phyloP scores from a whole-genome alignment of 352 stramenopile species.

The Phytophthora cajani region DNA sequence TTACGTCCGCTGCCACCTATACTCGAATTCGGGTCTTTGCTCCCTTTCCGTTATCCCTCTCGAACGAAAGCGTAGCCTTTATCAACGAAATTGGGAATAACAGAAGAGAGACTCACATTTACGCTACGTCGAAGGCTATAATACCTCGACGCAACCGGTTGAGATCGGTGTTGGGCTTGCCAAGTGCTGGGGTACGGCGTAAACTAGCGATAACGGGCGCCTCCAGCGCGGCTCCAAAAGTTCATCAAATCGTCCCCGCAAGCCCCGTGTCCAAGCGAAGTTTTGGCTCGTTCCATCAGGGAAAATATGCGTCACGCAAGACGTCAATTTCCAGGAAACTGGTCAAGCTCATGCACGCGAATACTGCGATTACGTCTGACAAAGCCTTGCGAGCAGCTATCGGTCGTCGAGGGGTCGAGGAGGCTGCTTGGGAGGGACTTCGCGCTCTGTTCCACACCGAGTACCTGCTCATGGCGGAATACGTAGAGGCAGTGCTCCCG shows the following conservation, averaged over 20 bases:
- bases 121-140: neutral
- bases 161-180: neutral
- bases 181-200: neutral
- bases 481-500: neutral
- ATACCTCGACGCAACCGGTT: neutral
- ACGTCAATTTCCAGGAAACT: neutral
- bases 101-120: neutral
- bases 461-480: neutral
- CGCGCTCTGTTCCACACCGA: neutral
- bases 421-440: neutral
- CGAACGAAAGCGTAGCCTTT: neutral
- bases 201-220: neutral
- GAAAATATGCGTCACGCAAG: neutral
- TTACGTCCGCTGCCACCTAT: neutral
- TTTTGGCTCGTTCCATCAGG: neutral
- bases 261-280: neutral
- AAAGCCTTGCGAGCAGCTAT: neutral
- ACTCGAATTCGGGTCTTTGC: neutral
- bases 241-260: neutral
- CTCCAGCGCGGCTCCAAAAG: neutral
- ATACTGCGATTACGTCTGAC: neutral
- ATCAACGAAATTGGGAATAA: neutral
- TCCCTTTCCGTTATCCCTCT: neutral
- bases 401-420: neutral
- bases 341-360: neutral